Base-by-base conservation (phyloP, 2,329 filamentous ascomycete species). In the Proliferodiscus dingleyae region DNA sequence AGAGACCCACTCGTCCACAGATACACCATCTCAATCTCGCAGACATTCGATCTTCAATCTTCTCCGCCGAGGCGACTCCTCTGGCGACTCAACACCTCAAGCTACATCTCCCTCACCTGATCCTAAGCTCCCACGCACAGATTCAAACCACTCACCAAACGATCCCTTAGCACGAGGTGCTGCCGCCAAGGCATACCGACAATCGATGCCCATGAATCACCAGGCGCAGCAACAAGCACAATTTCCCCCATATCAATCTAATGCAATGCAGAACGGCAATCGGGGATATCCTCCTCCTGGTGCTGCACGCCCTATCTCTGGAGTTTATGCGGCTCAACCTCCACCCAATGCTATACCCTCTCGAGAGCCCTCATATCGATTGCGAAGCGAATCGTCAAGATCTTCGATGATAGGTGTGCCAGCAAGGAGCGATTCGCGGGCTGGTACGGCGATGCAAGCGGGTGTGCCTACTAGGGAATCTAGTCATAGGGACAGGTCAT, bases 401-500 rank as follows among this genome's bases (percentile, higher is more conserved):
- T 74, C 77, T 4, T 79, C 81, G 15, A 67, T 75, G 47, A 75
- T 77, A 34, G 57, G 74, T 34, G 68, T 69, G 32, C 70, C 79
- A 32, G 70, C 72, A 29, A 75, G 82, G 51, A 78, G 74, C 55
- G 81, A 85, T 57, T 83, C 85, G 13, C 75, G 83, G 54, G 75
- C 75, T 11, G 73, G 75, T 19, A 68, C 71, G 8, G 75, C 78
- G 33, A 77, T 83, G 61, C 73, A 80, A 48, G 71, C 78, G 10
- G 72, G 75, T 15, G 73, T 83, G 37, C 81, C 83, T 2, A 75
- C 79, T 26, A 74, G 86, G 57, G 86, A 90, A 57, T 71, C 75
- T 18, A 89, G 81, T 61, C 78, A 86, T 59, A 77, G 77, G 60
- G 83, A 87, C 50, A 75, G 81, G 54, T 73, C 79, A 23, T 89